Base-by-base conservation (phyloP, 495 filamentous ascomycete genomes). In the Wilcoxina mikolae region DNA sequence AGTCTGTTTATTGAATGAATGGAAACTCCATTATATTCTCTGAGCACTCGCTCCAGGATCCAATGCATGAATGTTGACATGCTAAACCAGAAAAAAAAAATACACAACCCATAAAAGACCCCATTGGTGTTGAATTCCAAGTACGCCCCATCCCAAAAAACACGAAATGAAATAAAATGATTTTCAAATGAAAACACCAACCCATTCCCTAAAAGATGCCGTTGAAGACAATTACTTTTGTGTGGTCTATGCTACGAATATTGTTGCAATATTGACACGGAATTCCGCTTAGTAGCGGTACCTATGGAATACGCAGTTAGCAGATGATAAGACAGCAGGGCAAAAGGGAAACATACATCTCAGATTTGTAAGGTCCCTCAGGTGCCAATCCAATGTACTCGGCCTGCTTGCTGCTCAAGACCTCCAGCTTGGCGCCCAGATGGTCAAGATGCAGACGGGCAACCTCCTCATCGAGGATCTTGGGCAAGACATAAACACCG, bases 381-480 rank as follows among this genome's bases (percentile, higher is more conserved):
- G 80, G 68, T 23, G 76, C 75, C 54, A 98, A 76, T 65, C 85
- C 79, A 68, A 95, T 81, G 76, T 98, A 98, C 64, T 98, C 91
- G 56, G 87, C 81, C 76, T 98, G 91, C 64, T 83, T 82, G 54
- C 75, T 64, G 61, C 84, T 84, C 66, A 98, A 78, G 69, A 79
- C 81, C 59, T 85, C 81, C 58, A 98, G 76, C 78, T 96, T 87
- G 68, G 77, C 91, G 72, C 94, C 94, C 77, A 93, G 54, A 77
- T 96, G 93, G 51, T 76, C 80, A 64, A 96, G 73, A 73, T 98
- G 91, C 59, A 94, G 84, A 63, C 81, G 77, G 61, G 91, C 91
- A 66, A 98, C 91, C 74, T 95, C 85, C 81, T 98, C 91, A 60
- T 98, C 91, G 38, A 98, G 78, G 60, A 94, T 86, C 88, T 98